A percentile compares a stretch with the other conserved stretches of the same genome.
Evolutionary conservation across 768 basidiomycete species (phyloP).

Genomic region (Gautieria morchelliformis): DNA sequence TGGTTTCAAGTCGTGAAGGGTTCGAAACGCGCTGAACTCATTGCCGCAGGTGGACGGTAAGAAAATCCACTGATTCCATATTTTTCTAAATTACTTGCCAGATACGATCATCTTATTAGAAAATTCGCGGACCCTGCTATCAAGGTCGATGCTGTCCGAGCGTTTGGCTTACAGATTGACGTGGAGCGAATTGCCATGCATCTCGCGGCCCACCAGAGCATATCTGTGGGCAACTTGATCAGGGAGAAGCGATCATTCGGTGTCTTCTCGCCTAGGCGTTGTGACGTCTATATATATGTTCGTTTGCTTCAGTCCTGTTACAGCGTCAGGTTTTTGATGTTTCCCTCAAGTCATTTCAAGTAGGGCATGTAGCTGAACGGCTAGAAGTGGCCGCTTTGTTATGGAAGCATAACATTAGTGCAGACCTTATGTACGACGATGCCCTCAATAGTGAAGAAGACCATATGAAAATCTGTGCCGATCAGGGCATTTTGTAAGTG

Average conservation of each 20-base stretch:
- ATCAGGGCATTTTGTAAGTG: conserved; percentile 76
- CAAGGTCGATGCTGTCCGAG: conserved; percentile 47
- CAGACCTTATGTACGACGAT: conserved; percentile 81
- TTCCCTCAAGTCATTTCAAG: conserved; percentile 54
- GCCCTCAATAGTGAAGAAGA: conserved; percentile 58
- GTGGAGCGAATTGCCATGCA: conserved; percentile 67
- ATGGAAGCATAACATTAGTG: conserved; percentile 77
- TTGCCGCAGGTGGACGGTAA: conserved; percentile 77
- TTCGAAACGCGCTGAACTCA: conserved; percentile 55
- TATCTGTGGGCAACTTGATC: conserved; percentile 55
- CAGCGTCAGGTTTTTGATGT: background rate
- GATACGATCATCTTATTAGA: conserved; percentile 65
- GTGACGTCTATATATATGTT: conserved; percentile 64
- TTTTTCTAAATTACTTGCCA: conserved; percentile 17
- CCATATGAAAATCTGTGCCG: conserved; percentile 54
- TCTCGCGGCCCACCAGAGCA: conserved; percentile 59
- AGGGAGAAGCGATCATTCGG: conserved; percentile 80
- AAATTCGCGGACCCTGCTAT: conserved; percentile 49
- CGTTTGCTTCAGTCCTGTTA: background rate
- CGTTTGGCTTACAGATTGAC: conserved; percentile 66
- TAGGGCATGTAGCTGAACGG: conserved; percentile 66
- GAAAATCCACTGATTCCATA: conserved; percentile 11
- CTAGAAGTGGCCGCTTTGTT: conserved; percentile 67
- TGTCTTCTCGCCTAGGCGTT: conserved; percentile 82
- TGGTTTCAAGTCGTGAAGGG: conserved; percentile 65